Base-by-base conservation (phyloP, 2,329 filamentous ascomycete species). In the Colletotrichum tabaci region DNA sequence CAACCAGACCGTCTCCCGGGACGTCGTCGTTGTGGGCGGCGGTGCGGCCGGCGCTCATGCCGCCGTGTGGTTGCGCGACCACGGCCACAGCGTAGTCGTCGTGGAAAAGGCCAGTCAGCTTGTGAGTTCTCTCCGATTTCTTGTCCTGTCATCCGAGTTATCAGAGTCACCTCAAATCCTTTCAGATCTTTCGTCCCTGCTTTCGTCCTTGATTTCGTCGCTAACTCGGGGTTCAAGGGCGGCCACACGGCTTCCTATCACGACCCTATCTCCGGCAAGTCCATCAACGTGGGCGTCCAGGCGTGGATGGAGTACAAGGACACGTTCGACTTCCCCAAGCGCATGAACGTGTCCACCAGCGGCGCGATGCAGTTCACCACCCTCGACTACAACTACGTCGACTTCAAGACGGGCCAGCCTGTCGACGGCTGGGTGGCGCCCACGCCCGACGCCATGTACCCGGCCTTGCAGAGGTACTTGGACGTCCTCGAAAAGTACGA, bases 11-110 rank as follows among this genome's bases (percentile, higher is more conserved):
- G 72, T 77, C 44, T 47, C 56, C 16, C 74, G 76, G 26, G 76
- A 77, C n/a, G 74, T 77, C n/a, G 61, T 57, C 46, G 68, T 86
- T 61, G 80, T 86, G 40, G 84, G 84, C 35, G 84, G 84, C 3
- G 85, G 85, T 26, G 76, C 81, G 0, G 73, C 77, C 21, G 84
- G 84, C 15, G 82, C 80, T 0, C 82, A 84, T 68, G 77, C 82
- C 7, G 83, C 84, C 12, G 79, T 85, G 30, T 72, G 75, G 23
- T 76, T 87, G 8, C 77, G 79, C 12, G 79, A 85, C 42, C 61
- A 77, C 21, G 79, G 78, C 40, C 77, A 82, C 38, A 81, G 73
- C 8, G 78, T 85, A 16, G 76, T 81, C 3, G 73, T 87, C 0
- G 74, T 86, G 38, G 85, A 87, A 71, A 77, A 78, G 55, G 73